Percentiles rank a stretch among this genome's conserved stretches.
These are phyloP conservation scores for Tolypocladium endophyticum DNA, from an alignment of 2,329 filamentous ascomycete genomes.

Conservation along the genomic window DNA sequence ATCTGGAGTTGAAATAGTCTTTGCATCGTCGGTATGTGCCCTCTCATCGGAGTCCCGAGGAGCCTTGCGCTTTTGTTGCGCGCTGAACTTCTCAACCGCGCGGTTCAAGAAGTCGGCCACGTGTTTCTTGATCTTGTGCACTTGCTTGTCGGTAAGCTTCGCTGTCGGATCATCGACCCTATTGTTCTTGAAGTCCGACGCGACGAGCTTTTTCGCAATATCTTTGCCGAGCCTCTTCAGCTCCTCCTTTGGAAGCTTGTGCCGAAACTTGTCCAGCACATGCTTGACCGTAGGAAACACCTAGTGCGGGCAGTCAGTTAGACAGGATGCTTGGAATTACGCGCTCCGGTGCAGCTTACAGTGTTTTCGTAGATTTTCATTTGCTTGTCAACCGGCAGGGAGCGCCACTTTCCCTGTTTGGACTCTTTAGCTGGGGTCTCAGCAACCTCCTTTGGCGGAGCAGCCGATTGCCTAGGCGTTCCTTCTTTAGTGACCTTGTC, in stretches of 20 bases:
- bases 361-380: slow-evolving; percentile 94
- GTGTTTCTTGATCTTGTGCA: slow-evolving; percentile 72
- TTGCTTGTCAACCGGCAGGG: slow-evolving; percentile 67
- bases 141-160: slow-evolving; percentile 63
- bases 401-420: slow-evolving; percentile 62
- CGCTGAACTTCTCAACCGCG: slow-evolving; percentile 64
- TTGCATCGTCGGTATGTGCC: slow-evolving; percentile 3
- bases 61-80: slow-evolving; percentile 50
- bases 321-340: not conserved
- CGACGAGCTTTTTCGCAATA: slow-evolving; percentile 78
- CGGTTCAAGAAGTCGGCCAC: slow-evolving; percentile 82
- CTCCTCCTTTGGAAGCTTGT: slow-evolving; percentile 75
- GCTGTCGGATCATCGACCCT: slow-evolving; percentile 71
- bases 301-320: slow-evolving; percentile 30
- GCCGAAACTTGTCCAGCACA: slow-evolving; percentile 76
- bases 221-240: slow-evolving; percentile 53
- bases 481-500: slow-evolving; percentile 68
- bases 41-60: slow-evolving; percentile 1
- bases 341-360: slow-evolving; percentile 37
- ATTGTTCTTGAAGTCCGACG: slow-evolving; percentile 82
- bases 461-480: slow-evolving; percentile 39
- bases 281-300: slow-evolving; percentile 77
- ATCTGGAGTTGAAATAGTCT: slow-evolving; percentile 1
- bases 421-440: slow-evolving; percentile 45
- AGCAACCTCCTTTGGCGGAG: slow-evolving; percentile 54